A percentile compares a stretch with the other conserved stretches of the same genome.
These are phyloP conservation scores for Penicillium sclerotiorum DNA, from an alignment of 2,329 filamentous ascomycete genomes.

Conservation along the genomic window DNA sequence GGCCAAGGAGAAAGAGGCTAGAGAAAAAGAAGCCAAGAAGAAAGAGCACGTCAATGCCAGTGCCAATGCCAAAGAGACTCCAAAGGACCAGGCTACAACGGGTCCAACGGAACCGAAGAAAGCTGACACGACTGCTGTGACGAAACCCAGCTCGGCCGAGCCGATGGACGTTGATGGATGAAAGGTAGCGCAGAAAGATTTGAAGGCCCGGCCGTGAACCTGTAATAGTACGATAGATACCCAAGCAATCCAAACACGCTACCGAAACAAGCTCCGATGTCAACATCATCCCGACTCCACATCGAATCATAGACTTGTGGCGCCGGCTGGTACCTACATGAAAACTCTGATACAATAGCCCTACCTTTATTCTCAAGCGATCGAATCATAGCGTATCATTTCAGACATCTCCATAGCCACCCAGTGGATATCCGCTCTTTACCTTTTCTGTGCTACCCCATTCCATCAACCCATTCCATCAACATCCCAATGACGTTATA, in stretches of 20 bases:
- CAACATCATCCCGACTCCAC: slow-evolving; percentile 10
- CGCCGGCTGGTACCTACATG: background rate
- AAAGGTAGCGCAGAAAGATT: no score
- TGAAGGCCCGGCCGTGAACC: no score
- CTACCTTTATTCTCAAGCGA: background rate
- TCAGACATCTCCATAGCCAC: background rate
- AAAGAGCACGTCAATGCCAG: no score
- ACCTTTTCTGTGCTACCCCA: background rate
- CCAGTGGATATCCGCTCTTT: background rate
- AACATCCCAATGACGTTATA: background rate
- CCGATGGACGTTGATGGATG: background rate
- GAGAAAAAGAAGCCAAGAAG: background rate
- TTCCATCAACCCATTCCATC: background rate
- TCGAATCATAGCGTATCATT: background rate
- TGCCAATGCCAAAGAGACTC: background rate
- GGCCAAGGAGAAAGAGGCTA: background rate
- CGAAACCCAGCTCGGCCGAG: background rate
- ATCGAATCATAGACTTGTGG: slow-evolving; percentile 9
- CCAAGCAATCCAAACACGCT: background rate
- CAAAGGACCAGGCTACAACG: background rate
- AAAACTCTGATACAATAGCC: background rate
- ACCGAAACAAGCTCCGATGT: slow-evolving; percentile 7
- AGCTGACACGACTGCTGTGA: background rate
- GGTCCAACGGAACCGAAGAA: background rate
- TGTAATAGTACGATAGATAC: background rate